phyloP scores from a whole-genome alignment of 495 filamentous ascomycete genomes.

The Tuber indicum region DNA sequence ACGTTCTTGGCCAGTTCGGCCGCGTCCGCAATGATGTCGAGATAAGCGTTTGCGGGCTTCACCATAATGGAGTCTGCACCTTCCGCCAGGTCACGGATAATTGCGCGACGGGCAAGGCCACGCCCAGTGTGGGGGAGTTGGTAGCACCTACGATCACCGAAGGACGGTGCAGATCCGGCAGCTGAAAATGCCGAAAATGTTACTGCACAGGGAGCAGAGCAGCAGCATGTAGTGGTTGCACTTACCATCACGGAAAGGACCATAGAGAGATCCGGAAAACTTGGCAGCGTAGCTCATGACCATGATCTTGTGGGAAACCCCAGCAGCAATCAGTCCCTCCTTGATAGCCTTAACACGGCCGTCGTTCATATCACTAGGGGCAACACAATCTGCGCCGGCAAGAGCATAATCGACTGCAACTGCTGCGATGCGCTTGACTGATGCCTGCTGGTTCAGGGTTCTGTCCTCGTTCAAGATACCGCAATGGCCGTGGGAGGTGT shows the following conservation, averaged over 20 bases:
- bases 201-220: neutral
- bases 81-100: conserved; percentile 79
- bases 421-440: conserved; percentile 86
- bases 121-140: conserved; percentile 87
- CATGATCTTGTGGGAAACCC: conserved; percentile 78
- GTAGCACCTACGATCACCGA: conserved; percentile 93
- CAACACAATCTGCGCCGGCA: conserved; percentile 93
- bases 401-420: conserved; percentile 87
- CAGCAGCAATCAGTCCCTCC: conserved; percentile 84
- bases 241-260: conserved; percentile 75
- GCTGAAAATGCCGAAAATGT: conserved; percentile 45
- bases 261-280: conserved; percentile 93
- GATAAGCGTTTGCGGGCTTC: conserved; percentile 86
- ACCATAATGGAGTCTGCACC: conserved; percentile 99
- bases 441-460: conserved; percentile 81
- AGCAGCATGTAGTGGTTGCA: neutral
- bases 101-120: conserved; percentile 88
- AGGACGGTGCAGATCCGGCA: conserved; percentile 82
- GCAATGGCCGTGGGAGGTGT: conserved; percentile 97
- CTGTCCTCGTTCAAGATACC: conserved; percentile 90
- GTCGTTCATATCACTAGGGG: conserved; percentile 98
- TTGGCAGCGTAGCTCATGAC: conserved; percentile 98
- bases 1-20: conserved; percentile 86
- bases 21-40: conserved; percentile 94
- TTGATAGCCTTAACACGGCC: conserved; percentile 94